These are phyloP conservation scores for Ophiostoma novo-ulmi DNA, from an alignment of 2,329 filamentous ascomycete species.

Conservation along the genomic window DNA sequence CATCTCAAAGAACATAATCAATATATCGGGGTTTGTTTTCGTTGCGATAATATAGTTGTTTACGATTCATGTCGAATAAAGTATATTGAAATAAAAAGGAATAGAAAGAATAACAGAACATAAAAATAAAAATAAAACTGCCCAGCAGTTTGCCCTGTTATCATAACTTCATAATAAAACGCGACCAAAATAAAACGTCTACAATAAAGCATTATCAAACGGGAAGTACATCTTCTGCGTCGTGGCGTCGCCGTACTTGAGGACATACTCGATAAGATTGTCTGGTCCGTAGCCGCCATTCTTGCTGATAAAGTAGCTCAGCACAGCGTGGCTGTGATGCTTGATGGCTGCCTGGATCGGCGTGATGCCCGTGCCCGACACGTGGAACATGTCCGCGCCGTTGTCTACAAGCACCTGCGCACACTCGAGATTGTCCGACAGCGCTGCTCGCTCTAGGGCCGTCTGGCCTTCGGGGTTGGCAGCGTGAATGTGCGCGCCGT, in stretches of 20 bases:
- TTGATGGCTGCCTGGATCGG: background rate
- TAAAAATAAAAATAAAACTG: background rate
- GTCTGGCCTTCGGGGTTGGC: conserved; percentile 3
- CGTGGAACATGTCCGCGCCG: background rate
- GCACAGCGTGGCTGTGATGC: background rate
- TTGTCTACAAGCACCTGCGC: background rate
- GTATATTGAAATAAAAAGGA: background rate
- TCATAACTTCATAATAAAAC: background rate
- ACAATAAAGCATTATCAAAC: background rate
- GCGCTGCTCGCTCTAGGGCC: background rate
- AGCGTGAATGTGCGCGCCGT: background rate
- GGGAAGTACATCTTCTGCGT: background rate
- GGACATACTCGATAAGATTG: conserved; percentile 5
- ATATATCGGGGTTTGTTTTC: too few species aligned
- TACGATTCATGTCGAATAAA: too few species aligned
- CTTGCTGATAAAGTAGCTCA: background rate
- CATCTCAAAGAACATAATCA: too few species aligned
- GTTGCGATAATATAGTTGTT: too few species aligned
- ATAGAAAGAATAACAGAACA: background rate
- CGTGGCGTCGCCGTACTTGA: background rate
- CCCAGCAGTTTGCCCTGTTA: background rate
- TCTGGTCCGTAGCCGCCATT: background rate
- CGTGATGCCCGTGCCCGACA: background rate
- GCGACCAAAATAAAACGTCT: background rate
- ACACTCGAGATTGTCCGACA: background rate